A percentile compares a stretch with the other conserved stretches of the same genome.
Evolutionary conservation across 768 basidiomycete species (phyloP).

Genomic region (Chalciporus sphaerocephalus): DNA sequence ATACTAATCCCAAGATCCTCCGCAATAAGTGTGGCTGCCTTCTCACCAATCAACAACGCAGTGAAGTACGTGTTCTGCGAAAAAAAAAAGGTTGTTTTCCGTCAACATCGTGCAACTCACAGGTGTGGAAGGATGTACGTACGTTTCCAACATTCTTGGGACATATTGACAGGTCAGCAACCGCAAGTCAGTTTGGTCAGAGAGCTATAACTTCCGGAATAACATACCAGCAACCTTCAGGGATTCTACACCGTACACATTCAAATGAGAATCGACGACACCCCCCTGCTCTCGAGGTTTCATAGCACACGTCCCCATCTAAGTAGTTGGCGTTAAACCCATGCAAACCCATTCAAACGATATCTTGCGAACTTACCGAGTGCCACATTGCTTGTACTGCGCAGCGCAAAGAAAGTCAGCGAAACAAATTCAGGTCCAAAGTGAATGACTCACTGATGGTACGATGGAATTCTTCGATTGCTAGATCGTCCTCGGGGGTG

Average conservation of each 20-base stretch:
- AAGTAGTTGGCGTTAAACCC: background rate
- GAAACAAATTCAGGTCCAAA: background rate
- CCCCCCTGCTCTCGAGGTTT: constrained; percentile 55
- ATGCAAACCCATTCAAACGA: too few species aligned
- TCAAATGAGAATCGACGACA: constrained; percentile 57
- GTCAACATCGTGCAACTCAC: too few species aligned
- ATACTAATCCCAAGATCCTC: constrained; percentile 36
- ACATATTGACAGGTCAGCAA: constrained; percentile 36
- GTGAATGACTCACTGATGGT: constrained; percentile 7
- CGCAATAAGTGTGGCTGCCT: constrained; percentile 56
- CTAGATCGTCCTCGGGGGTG: constrained; percentile 32
- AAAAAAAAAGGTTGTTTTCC: background rate
- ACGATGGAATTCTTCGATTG: constrained; percentile 27
- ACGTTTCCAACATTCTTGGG: constrained; percentile 25
- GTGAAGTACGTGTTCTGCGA: constrained; percentile 42
- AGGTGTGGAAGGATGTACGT: background rate
- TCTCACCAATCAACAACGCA: constrained; percentile 50
- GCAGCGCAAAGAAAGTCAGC: background rate
- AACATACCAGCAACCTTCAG: constrained; percentile 61
- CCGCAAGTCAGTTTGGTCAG: background rate
- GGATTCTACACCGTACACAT: constrained; percentile 56
- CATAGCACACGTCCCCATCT: constrained; percentile 71
- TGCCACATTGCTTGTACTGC: constrained; percentile 14
- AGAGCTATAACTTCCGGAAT: too few species aligned
- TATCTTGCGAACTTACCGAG: constrained; percentile 6